These are phyloP conservation scores for Syncephalastrum sp. DNA, from an alignment of 371 early-diverging fungal genomes.

Conservation along the genomic window DNA sequence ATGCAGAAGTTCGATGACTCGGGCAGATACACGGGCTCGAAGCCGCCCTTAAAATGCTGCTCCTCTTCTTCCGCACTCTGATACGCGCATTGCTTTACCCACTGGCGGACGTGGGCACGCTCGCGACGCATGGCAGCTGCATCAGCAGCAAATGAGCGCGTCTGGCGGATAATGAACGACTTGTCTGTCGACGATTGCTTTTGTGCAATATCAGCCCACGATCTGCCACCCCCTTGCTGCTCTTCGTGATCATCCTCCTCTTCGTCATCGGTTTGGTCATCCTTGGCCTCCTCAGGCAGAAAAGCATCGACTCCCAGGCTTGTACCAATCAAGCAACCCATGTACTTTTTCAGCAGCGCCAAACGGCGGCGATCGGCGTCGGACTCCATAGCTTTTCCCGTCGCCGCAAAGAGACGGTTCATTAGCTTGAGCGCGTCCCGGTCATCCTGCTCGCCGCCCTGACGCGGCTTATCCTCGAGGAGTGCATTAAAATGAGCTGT, in stretches of 20 bases:
- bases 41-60: constrained; percentile 13
- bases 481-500: constrained; percentile 17
- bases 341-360: constrained; percentile 12
- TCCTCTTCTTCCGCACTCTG: constrained; percentile 8
- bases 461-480: constrained; percentile 15
- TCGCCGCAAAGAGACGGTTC: constrained; percentile 36
- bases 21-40: constrained; percentile 14
- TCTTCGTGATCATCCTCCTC: constrained; percentile 19
- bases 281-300: constrained; percentile 9
- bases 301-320: constrained; percentile 16
- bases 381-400: constrained; percentile 38
- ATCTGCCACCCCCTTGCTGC: constrained; percentile 7
- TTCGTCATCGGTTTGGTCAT: constrained; percentile 15
- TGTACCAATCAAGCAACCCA: constrained; percentile 16
- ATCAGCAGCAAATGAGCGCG: constrained; percentile 16
- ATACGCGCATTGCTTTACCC: constrained; percentile 8
- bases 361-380: constrained; percentile 43
- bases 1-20: constrained; percentile 38
- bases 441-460: constrained; percentile 8
- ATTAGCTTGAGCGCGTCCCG: constrained; percentile 12
- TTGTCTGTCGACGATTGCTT: constrained; percentile 6
- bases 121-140: constrained; percentile 13
- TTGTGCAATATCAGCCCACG: constrained; percentile 33
- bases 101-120: constrained; percentile 11
- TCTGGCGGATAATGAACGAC: constrained; percentile 4